phyloP scores from a whole-genome alignment of 345 rosid species.

The Eucalyptus regnans region DNA sequence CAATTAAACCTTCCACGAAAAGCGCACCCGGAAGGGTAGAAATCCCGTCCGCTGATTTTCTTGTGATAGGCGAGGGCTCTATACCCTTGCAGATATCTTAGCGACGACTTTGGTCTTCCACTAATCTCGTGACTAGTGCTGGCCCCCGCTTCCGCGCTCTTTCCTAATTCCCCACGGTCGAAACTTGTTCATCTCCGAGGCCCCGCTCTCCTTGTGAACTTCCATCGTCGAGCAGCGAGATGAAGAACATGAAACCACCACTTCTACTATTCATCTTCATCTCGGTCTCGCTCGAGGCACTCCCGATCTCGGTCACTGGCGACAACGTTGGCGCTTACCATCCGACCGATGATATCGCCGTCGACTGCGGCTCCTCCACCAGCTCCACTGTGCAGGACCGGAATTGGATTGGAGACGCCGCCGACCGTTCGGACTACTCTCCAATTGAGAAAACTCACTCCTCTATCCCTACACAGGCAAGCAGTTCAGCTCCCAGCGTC shows the following conservation, averaged over 20 bases:
- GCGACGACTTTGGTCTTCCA: not conserved
- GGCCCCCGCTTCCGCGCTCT: accelerated
- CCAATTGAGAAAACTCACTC: not conserved
- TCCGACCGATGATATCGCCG: not conserved
- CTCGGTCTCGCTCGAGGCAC: not conserved
- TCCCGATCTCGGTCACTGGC: not conserved
- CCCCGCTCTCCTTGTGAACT: not conserved
- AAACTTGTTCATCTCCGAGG: not conserved
- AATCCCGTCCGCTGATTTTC: not conserved
- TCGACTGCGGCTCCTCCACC: not conserved
- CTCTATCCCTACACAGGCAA: not conserved
- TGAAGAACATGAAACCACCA: not conserved
- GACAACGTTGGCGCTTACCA: not conserved
- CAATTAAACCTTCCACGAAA: not conserved
- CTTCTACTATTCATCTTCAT: not conserved
- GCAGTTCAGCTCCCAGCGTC: not conserved
- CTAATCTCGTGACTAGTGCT: not conserved
- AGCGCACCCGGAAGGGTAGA: accelerated
- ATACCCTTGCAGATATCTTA: not conserved
- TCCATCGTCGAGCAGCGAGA: not conserved
- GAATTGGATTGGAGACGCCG: slow-evolving; percentile 6
- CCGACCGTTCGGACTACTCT: not conserved
- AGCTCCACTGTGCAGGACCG: not conserved
- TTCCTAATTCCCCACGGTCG: not conserved
- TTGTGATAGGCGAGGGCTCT: accelerated